phyloP scores from a whole-genome alignment of 139 green algal species.

The Chlamydomonas incerta region DNA sequence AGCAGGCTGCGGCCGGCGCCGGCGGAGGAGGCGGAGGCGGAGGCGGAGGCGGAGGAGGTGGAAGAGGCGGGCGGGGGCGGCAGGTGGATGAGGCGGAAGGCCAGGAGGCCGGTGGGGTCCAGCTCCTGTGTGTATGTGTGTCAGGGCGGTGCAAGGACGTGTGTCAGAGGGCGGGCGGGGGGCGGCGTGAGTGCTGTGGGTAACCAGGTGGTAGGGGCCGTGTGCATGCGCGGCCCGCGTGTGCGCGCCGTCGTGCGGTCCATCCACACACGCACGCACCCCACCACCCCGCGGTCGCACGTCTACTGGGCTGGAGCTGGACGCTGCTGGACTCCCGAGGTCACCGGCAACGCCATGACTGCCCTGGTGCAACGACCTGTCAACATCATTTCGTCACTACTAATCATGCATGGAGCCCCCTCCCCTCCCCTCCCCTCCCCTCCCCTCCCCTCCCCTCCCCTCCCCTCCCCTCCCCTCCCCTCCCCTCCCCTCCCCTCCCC shows the following conservation, averaged over 20 bases:
- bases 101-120: conserved; percentile 63
- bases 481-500: not conserved
- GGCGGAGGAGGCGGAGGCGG: not conserved
- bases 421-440: not conserved
- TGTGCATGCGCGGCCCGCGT: too few species aligned
- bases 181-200: too few species aligned
- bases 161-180: not conserved
- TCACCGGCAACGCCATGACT: too few species aligned
- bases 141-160: not conserved
- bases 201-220: too few species aligned
- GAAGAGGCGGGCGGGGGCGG: not conserved
- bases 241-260: too few species aligned
- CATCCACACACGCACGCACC: too few species aligned
- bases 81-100: conserved; percentile 25
- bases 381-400: too few species aligned
- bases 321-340: too few species aligned
- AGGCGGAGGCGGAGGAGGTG: not conserved
- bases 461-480: not conserved
- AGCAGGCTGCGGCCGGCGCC: conserved; percentile 41
- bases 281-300: too few species aligned
- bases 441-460: not conserved
- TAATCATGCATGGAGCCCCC: not conserved
- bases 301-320: too few species aligned
- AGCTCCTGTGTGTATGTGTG: too few species aligned
- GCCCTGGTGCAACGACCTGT: too few species aligned